Percentiles rank a stretch among this genome's conserved stretches.
Conservation (phyloP, 208 protist species). For the Trypanosoma caninum region DNA sequence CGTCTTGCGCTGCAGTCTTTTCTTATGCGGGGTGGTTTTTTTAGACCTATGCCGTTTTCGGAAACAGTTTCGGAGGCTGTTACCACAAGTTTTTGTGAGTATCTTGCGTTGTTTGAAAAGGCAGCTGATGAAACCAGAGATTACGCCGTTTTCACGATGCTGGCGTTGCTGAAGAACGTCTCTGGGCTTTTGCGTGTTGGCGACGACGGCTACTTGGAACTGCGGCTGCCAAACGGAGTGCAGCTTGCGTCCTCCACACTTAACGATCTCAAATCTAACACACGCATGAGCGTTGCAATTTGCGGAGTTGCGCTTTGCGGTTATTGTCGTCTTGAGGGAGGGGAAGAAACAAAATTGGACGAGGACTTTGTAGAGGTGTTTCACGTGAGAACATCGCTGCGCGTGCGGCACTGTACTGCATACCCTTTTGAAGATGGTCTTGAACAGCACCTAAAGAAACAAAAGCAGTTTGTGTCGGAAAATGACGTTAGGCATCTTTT, state of each 20-base stretch:
- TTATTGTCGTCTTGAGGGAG: conserved; percentile 26
- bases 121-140: conserved; percentile 69
- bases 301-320: conserved; percentile 42
- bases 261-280: conserved; percentile 86
- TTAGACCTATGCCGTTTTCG: conserved; percentile 22
- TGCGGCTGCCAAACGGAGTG: conserved; percentile 65
- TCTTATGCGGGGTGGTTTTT: background rate
- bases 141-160: conserved; percentile 68
- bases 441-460: conserved; percentile 51
- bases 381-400: conserved; percentile 60
- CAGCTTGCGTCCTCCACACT: conserved; percentile 57
- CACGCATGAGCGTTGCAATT: conserved; percentile 42
- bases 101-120: conserved; percentile 52
- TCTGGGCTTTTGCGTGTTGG: conserved; percentile 45
- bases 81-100: conserved; percentile 48
- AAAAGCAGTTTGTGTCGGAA: conserved; percentile 61
- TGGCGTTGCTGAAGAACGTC: conserved; percentile 33
- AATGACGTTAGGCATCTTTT: conserved; percentile 71
- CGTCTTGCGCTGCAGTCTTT: conserved; percentile 3
- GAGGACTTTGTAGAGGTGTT: conserved; percentile 61
- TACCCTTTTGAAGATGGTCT: conserved; percentile 81
- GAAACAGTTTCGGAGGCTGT: conserved; percentile 41
- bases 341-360: conserved; percentile 14
- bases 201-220: conserved; percentile 43
- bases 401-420: conserved; percentile 61